These are phyloP conservation scores for Eimeria mitis DNA, from an alignment of 169 alveolate genomes.

Conservation along the genomic window DNA sequence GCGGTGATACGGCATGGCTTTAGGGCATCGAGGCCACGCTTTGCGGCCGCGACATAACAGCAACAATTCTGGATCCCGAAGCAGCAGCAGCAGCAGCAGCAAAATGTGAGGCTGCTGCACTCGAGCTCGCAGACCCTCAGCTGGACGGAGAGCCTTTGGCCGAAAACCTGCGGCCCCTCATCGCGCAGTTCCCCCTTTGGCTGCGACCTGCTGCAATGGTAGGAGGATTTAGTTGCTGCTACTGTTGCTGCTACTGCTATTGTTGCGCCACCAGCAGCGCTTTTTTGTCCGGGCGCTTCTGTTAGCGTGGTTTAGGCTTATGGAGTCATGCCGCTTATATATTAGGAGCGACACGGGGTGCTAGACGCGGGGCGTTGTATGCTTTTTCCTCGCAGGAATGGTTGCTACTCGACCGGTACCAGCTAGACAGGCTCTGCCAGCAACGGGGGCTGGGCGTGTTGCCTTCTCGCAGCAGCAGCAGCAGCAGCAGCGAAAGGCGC, in stretches of 20 bases:
- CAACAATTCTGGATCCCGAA: conserved; percentile 68
- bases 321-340: neutral
- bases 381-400: conserved; percentile 39
- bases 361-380: conserved; percentile 11
- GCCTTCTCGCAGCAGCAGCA: conserved; percentile 71
- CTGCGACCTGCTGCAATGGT: conserved; percentile 74
- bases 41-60: conserved; percentile 77
- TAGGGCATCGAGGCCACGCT: conserved; percentile 74
- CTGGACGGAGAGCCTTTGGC: conserved; percentile 71
- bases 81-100: conserved; percentile 80
- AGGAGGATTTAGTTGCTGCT: neutral
- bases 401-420: conserved; percentile 74
- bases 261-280: neutral
- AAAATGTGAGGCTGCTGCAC: conserved; percentile 70
- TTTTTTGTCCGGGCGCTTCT: neutral
- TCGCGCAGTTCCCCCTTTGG: conserved; percentile 70
- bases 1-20: neutral
- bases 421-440: conserved; percentile 78
- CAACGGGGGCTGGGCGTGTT: conserved; percentile 76
- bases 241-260: neutral
- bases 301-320: neutral
- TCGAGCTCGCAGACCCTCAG: conserved; percentile 63
- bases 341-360: neutral
- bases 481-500: conserved; percentile 72
- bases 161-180: conserved; percentile 74